Conservation (phyloP, 208 protist genomes). For the Trypanosoma cruzi region DNA sequence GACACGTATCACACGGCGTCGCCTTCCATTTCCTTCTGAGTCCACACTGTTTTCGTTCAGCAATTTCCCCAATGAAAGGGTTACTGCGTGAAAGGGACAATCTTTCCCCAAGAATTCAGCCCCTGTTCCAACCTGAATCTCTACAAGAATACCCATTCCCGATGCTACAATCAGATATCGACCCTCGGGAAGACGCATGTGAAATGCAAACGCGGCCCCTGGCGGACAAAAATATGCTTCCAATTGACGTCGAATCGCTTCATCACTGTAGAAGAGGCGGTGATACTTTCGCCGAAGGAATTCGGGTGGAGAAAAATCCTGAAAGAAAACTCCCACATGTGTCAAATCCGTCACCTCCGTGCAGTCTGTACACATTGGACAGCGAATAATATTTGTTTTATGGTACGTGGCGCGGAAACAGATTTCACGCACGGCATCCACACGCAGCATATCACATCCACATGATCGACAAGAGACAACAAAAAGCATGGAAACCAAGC, state of each 20-base stretch:
- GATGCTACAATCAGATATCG: constrained; percentile 65
- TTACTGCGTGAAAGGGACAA: constrained; percentile 39
- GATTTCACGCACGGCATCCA: constrained; percentile 57
- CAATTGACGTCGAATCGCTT: constrained; percentile 48
- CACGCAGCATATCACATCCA: constrained; percentile 70
- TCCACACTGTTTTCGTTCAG: neutral
- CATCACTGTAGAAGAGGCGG: constrained; percentile 67
- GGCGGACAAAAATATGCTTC: constrained; percentile 79
- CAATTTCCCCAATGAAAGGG: constrained; percentile 16
- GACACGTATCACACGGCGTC: constrained; percentile 32
- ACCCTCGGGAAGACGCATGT: constrained; percentile 51
- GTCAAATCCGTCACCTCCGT: constrained; percentile 54
- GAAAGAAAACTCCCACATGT: constrained; percentile 74
- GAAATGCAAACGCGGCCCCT: constrained; percentile 55
- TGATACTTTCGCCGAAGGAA: constrained; percentile 59
- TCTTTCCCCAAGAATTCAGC: constrained; percentile 45
- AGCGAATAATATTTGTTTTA: constrained; percentile 62
- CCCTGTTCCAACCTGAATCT: constrained; percentile 56
- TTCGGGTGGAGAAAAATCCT: constrained; percentile 37
- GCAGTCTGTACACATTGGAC: constrained; percentile 78
- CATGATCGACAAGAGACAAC: constrained; percentile 78
- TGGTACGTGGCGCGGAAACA: constrained; percentile 67
- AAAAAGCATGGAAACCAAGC: constrained; percentile 62
- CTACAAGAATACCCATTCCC: constrained; percentile 54
- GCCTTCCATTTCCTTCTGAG: neutral